A percentile compares a stretch with the other conserved stretches of the same genome.
phyloP scores from a whole-genome alignment of 345 rosid genomes.

The Carallia pectinifolia region DNA sequence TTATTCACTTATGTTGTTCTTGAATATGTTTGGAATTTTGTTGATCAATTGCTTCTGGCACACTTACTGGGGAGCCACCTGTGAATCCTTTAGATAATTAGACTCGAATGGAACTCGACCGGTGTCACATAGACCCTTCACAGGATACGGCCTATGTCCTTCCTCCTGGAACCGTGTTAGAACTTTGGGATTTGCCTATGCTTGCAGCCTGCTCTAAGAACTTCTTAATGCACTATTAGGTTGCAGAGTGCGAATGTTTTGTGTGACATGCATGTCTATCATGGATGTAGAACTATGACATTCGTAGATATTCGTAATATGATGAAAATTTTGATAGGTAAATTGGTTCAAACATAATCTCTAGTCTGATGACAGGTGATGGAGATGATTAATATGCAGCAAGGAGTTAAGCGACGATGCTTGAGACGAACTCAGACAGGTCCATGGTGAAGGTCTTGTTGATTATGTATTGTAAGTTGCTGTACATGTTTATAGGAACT shows the following conservation, averaged over 20 bases:
- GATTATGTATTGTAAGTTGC: slow-evolving; percentile 23
- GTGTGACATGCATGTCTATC: not conserved
- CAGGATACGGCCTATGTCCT: too few species aligned
- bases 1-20: too few species aligned
- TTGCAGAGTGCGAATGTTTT: not conserved
- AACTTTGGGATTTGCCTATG: too few species aligned
- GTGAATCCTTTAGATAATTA: too few species aligned
- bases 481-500: slow-evolving; percentile 39
- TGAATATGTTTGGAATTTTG: too few species aligned
- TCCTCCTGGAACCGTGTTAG: too few species aligned
- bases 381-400: slow-evolving; percentile 62
- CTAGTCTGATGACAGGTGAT: slow-evolving; percentile 39
- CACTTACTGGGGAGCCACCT: too few species aligned
- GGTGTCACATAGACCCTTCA: too few species aligned
- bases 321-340: not conserved
- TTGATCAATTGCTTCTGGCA: too few species aligned
- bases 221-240: not conserved
- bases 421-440: slow-evolving; percentile 84
- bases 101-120: too few species aligned
- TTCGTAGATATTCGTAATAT: not conserved
- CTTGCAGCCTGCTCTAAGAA: too few species aligned
- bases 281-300: too few species aligned
- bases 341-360: not conserved
- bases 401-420: slow-evolving; percentile 57
- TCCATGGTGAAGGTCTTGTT: slow-evolving; percentile 60